Evolutionary conservation across 192 early-diverging fungal species (phyloP), one percentile per base, ranked within the genome.

Genomic region (Coemansia sp.): DNA sequence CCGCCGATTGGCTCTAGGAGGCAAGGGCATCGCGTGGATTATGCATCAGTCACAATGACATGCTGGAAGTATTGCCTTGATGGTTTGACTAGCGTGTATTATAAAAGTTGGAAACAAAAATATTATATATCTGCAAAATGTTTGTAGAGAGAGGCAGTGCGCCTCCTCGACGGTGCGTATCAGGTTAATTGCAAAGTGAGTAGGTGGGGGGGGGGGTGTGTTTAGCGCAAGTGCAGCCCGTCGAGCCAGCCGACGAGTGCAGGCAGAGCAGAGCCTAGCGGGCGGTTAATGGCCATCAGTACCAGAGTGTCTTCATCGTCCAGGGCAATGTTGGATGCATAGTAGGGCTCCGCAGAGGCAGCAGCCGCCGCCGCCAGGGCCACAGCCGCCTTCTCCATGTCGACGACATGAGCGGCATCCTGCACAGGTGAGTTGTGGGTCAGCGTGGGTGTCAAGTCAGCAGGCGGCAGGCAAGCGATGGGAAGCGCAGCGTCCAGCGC

Each of bases 181-280:
- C 49, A 53, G 15, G 27, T 14, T 35, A 7, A 7, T 35, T 35
- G 32, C 32, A 35, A n/a, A 35, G 32, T 35, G 32, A 35, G 32
- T 5, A 35, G 7, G 7, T 5, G 32, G 32, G 32, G 32, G 7
- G 32, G 7, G 7, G 7, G 2, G 32, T 7, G 32, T 2, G 32
- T 24, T 54, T 42, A 71, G 24, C 78, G 72, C 54, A 80, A n/a
- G 20, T 71, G 64, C 51, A 80, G 59, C 15, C 78, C 78, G 65
- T 80, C 78, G 65, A 80, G 67, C 78, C 72, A 74, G 4, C 72
- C 78, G 20, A 80, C 78, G 17, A 67, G 58, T 0, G 40, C 14
- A 3, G 72, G 53, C 1, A 80, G 69, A 6, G 40, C 31, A 15
- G 58, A 36, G 58, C 68, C 56, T 27, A 59, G 17, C 1, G 38